phyloP scores from a whole-genome alignment of 805 yeast genomes.

The Blastobotrys robertii region DNA sequence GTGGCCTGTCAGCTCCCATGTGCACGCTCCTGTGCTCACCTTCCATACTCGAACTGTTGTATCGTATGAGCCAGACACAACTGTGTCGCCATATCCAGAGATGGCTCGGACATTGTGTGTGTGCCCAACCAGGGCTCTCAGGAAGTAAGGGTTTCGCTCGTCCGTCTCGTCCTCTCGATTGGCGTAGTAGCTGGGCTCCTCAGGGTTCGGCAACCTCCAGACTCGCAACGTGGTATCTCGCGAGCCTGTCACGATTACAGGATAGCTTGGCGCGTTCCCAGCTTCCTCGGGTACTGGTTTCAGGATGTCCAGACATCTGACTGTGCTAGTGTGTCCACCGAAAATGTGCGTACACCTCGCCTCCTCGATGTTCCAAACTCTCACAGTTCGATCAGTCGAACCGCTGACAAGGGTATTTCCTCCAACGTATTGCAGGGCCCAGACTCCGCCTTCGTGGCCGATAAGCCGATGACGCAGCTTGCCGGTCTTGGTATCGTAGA shows the following conservation, averaged over 20 bases:
- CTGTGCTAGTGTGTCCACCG: slow-evolving; percentile 87
- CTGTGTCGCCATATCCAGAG: slow-evolving; percentile 72
- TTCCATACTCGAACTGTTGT: slow-evolving; percentile 90
- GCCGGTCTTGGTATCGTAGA: slow-evolving; percentile 73
- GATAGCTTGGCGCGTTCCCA: slow-evolving; percentile 48
- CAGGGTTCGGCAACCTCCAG: slow-evolving; percentile 64
- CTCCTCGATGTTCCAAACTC: slow-evolving; percentile 83
- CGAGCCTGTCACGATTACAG: slow-evolving; percentile 77
- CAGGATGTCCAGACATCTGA: slow-evolving; percentile 78
- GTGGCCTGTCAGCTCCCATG: slow-evolving; percentile 71
- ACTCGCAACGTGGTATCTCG: slow-evolving; percentile 77
- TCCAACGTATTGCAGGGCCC: slow-evolving; percentile 89
- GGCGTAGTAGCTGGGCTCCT: slow-evolving; percentile 22
- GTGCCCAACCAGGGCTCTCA: slow-evolving; percentile 66
- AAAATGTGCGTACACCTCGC: slow-evolving; percentile 88
- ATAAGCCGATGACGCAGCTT: slow-evolving; percentile 46
- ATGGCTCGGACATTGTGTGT: slow-evolving; percentile 77
- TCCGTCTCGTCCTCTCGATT: neutral
- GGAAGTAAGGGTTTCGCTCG: slow-evolving; percentile 46
- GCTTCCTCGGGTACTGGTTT: slow-evolving; percentile 54
- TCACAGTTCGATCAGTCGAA: slow-evolving; percentile 85
- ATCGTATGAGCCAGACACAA: slow-evolving; percentile 88
- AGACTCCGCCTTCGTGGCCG: slow-evolving; percentile 97
- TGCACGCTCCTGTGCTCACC: slow-evolving; percentile 60
- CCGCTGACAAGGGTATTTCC: slow-evolving; percentile 75